Base-by-base conservation (phyloP, 2,329 filamentous ascomycete species). In the Trichoderma asperellum region DNA sequence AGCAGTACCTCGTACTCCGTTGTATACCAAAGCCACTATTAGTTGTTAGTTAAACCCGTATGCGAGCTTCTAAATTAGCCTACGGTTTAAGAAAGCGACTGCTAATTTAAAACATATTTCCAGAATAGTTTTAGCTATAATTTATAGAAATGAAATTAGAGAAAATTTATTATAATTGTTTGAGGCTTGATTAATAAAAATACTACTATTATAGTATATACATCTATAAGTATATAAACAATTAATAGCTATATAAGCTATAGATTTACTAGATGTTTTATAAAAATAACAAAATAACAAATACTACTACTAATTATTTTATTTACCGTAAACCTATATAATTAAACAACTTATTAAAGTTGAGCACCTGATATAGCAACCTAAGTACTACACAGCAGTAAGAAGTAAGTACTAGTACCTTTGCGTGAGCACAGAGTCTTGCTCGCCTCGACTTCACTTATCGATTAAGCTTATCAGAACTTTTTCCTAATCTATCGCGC, bases 1-100 rank as follows among this genome's bases (percentile, higher is more conserved):
- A 52, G 49, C 49, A 37, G 61, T 56, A 64, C 61, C 61, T 64
- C 61, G 61, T 64, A 64, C 61, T 64, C 53, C 49, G 61, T 40
- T 43, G 52, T 53, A 56, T 56, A 40, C 24, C 32, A 24, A 57
- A 47, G 29, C 37, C 37, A 55, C 37, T 49, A 62, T 6, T 43
- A 40, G 53, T 43, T 34, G 29, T 32, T 57, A 57, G 35, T 66
- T 37, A 56, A 55, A 27, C 5, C 24, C 32, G 24, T 18, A 40
- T n/a, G 49, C 18, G 5, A 55, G n/a, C 55, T 32, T n/a, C 11
- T 24, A 56, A 40, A 27, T 43, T 24, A 56, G 24, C 34, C 43
- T 8, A 49, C 18, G 29, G 10, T 40, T 24, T 27, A 16, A 40
- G 12, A 40, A 21, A 47, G 16, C 27, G 12, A 35, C 5, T 29